Conservation (phyloP, 2,329 filamentous ascomycete species). For the Aplosporella prunicola region DNA sequence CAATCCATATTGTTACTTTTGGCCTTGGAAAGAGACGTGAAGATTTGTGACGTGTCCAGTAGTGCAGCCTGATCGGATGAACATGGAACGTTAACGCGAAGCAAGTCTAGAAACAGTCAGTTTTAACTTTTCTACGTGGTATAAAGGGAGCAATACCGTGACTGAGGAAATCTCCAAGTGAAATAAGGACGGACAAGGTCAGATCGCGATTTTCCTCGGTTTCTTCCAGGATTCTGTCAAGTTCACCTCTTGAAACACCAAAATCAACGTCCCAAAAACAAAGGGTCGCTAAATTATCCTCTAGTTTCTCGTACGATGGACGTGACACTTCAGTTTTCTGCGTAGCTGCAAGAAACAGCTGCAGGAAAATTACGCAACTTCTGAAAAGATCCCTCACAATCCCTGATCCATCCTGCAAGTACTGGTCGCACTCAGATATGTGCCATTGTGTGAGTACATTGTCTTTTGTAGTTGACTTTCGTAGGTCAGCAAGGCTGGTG, state of each 20-base stretch:
- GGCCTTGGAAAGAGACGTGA: background rate
- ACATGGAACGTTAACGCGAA: background rate
- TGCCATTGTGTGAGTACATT: too few species aligned
- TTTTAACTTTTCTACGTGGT: background rate
- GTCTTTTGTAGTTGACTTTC: too few species aligned
- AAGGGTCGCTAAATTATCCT: conserved; percentile 4
- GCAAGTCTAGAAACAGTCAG: background rate
- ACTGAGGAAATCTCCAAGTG: conserved; percentile 7
- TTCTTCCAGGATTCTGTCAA: conserved; percentile 7
- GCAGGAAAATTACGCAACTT: too few species aligned
- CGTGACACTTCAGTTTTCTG: too few species aligned
- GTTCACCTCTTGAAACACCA: conserved; percentile 5
- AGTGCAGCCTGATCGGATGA: conserved; percentile 1
- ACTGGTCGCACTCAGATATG: too few species aligned
- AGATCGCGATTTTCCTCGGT: conserved; percentile 8
- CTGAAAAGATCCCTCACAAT: too few species aligned
- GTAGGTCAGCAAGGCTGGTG: too few species aligned
- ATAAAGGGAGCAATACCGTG: background rate
- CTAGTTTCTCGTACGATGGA: background rate
- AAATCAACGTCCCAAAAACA: conserved; percentile 10
- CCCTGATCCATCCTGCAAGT: too few species aligned
- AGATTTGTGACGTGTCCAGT: background rate
- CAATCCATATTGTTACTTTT: background rate
- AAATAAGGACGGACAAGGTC: conserved; percentile 5
- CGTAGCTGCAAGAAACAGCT: too few species aligned